Percentiles rank a stretch among this genome's conserved stretches.
phyloP scores from a whole-genome alignment of 1,284 basidiomycete species.

The Cryptococcus hybrid region DNA sequence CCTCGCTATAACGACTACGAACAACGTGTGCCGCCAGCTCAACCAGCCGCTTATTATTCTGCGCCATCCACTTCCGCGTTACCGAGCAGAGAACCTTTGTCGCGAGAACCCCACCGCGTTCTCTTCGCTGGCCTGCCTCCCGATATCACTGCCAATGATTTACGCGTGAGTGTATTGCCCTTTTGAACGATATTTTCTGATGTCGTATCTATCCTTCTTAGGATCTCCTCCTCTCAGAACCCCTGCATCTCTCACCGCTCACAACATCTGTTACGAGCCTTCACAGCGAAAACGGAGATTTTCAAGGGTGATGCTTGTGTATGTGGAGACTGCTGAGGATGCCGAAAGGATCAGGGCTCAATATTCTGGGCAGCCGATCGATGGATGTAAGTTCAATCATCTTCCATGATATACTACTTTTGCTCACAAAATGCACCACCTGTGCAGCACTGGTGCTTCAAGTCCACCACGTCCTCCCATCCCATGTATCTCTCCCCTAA shows the following conservation, averaged over 20 bases:
- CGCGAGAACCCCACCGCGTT: constrained; percentile 19
- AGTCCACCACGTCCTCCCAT: constrained; percentile 40
- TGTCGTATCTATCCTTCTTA: background rate
- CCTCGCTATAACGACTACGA: too few relatives aligned
- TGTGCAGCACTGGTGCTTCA: constrained; percentile 29
- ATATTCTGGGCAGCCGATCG: constrained; percentile 41
- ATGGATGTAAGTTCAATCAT: constrained; percentile 30
- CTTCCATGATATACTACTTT: too few relatives aligned
- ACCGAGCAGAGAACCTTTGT: background rate
- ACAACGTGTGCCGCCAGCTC: too few relatives aligned
- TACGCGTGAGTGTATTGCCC: constrained; percentile 25
- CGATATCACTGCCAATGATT: constrained; percentile 36
- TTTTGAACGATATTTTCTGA: background rate
- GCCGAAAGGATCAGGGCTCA: constrained; percentile 36
- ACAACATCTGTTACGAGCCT: constrained; percentile 29
- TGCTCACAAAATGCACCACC: too few relatives aligned
- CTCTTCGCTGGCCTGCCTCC: constrained; percentile 40
- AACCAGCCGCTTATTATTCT: too few relatives aligned
- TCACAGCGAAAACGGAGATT: constrained; percentile 21
- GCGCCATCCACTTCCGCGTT: too few relatives aligned
- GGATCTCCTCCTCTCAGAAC: constrained; percentile 34
- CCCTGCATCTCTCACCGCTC: constrained; percentile 22
- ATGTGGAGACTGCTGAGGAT: constrained; percentile 30
- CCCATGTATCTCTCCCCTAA: constrained; percentile 21
- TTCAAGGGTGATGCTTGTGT: constrained; percentile 33